These are phyloP conservation scores for Silene latifolia DNA, from an alignment of 148 eudicot genomes.

Conservation along the genomic window DNA sequence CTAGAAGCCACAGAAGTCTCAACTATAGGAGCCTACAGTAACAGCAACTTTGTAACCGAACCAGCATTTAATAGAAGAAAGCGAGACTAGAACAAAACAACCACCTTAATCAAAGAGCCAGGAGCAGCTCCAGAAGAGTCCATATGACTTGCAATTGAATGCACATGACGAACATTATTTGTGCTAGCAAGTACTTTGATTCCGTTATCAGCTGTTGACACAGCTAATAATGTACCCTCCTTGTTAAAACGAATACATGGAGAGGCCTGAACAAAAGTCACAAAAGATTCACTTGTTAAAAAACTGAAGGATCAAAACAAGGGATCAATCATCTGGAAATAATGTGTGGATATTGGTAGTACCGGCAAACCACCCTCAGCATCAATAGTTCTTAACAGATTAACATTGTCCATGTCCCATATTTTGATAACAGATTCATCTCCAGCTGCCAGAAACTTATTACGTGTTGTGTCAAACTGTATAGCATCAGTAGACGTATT, in stretches of 20 bases:
- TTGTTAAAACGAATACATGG: slow-evolving; percentile 85
- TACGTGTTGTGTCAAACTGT: slow-evolving; percentile 88
- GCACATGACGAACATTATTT: slow-evolving; percentile 35
- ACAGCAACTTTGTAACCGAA: no score
- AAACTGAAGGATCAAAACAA: neutral
- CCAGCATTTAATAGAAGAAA: no score
- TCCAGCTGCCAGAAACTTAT: slow-evolving; percentile 81
- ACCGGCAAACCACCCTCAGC: slow-evolving; percentile 93
- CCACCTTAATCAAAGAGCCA: slow-evolving; percentile 58
- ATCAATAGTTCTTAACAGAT: slow-evolving; percentile 52
- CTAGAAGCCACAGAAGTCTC: no score
- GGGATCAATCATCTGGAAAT: neutral
- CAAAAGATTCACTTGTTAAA: neutral
- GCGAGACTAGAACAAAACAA: no score
- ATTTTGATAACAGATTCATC: slow-evolving; percentile 69
- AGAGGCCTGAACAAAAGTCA: slow-evolving; percentile 45
- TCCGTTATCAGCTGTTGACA: slow-evolving; percentile 81
- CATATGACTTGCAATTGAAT: neutral
- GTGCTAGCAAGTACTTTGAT: slow-evolving; percentile 75
- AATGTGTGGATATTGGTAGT: slow-evolving; percentile 6
- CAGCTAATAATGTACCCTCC: slow-evolving; percentile 80
- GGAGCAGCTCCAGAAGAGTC: slow-evolving; percentile 45
- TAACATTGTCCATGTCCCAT: slow-evolving; percentile 89
- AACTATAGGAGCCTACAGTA: no score
- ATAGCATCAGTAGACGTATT: slow-evolving; percentile 68